phyloP scores from a whole-genome alignment of 2,329 filamentous ascomycete species.

The Diaporthe humulicola region DNA sequence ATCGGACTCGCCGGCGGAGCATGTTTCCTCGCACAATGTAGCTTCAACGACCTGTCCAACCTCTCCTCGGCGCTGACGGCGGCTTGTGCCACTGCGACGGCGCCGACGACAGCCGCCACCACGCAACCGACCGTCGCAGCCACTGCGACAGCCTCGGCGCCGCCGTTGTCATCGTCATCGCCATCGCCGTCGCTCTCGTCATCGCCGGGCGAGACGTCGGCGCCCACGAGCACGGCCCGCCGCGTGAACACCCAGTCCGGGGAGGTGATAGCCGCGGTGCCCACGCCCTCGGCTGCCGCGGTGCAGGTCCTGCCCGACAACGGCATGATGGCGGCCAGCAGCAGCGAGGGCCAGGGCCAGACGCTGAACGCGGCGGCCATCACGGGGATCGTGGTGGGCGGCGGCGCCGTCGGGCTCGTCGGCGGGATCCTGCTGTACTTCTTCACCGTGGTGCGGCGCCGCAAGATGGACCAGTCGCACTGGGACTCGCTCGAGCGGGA shows the following conservation, averaged over 20 bases:
- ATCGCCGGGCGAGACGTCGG: background rate
- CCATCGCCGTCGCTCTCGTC: background rate
- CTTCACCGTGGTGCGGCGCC: conserved; percentile 23
- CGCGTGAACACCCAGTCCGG: background rate
- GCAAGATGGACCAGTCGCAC: conserved; percentile 16
- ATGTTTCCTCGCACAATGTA: conserved; percentile 23
- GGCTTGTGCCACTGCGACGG: background rate
- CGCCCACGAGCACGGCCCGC: background rate
- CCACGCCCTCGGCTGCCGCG: background rate
- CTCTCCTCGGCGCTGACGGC: conserved; percentile 17
- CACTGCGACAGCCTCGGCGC: background rate
- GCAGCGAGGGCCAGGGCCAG: background rate
- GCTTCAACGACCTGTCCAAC: conserved; percentile 2
- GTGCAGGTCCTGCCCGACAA: conserved; percentile 1
- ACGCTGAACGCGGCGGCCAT: conserved; percentile 11
- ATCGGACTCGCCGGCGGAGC: conserved; percentile 26
- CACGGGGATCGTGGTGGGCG: conserved; percentile 26
- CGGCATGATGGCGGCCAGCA: background rate
- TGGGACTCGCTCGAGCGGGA: conserved; percentile 31
- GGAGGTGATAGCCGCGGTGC: conserved; percentile 20
- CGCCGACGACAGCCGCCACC: background rate
- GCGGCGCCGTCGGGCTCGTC: conserved; percentile 18
- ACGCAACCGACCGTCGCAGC: background rate
- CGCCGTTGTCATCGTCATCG: background rate
- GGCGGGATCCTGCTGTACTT: conserved; percentile 31